Percentiles rank a stretch among this genome's conserved stretches.
phyloP scores from a whole-genome alignment of 345 rosid species.

The Microthlaspi erraticum region DNA sequence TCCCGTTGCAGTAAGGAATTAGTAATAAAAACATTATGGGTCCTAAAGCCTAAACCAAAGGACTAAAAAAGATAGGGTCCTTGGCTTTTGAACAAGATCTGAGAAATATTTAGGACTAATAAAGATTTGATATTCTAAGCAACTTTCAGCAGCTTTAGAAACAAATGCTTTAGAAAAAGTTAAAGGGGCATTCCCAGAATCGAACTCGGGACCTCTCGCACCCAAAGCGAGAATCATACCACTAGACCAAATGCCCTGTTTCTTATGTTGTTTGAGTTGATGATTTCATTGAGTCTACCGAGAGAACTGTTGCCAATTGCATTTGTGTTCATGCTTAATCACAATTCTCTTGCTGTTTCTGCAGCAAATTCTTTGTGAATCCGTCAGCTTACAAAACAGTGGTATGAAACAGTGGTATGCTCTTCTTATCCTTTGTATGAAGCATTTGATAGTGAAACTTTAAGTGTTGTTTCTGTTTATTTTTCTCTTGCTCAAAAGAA shows the following conservation, averaged over 20 bases:
- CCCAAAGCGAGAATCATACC: constrained; percentile 92
- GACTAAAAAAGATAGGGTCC: no score
- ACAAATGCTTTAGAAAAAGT: no score
- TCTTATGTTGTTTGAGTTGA: not conserved
- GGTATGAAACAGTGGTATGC: not conserved
- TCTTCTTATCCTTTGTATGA: not conserved
- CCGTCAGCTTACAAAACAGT: not conserved
- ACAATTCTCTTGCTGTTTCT: not conserved
- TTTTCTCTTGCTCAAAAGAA: not conserved
- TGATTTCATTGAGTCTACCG: not conserved
- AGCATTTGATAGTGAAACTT: not conserved
- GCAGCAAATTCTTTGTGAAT: constrained; percentile 9
- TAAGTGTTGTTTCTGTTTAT: not conserved
- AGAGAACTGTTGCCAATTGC: not conserved
- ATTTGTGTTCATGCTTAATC: not conserved
- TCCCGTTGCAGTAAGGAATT: no score
- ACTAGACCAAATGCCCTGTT: constrained; percentile 55
- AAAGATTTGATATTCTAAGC: no score
- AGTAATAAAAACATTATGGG: no score
- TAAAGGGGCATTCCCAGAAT: constrained; percentile 69
- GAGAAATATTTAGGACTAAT: no score
- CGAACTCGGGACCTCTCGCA: constrained; percentile 80
- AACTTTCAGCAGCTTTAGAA: no score
- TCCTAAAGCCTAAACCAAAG: no score
- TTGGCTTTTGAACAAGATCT: no score